Conservation (phyloP, 441 rosid species). For the Syzygium malaccense region DNA sequence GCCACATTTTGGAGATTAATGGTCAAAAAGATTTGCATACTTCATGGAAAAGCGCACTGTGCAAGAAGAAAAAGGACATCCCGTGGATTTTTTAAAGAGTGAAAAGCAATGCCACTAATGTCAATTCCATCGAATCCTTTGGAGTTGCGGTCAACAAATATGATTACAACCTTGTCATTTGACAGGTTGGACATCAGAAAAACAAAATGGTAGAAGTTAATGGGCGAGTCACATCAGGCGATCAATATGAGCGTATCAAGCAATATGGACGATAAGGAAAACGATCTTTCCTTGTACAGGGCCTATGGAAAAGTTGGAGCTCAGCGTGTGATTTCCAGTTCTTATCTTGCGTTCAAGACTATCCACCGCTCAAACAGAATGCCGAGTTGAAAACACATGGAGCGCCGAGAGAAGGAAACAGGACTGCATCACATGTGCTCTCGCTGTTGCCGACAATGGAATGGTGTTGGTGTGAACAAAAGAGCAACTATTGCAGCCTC, state of each 20-base stretch:
- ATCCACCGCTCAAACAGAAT: not conserved
- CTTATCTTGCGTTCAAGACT: not conserved
- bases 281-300: not conserved
- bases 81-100: not conserved
- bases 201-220: not conserved
- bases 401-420: not conserved
- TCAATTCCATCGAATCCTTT: slow-evolving; percentile 10
- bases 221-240: not conserved
- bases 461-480: not conserved
- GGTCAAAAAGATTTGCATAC: slow-evolving; percentile 38
- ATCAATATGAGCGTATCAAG: not conserved
- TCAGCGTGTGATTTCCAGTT: not conserved
- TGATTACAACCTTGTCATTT: slow-evolving; percentile 28
- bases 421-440: not conserved
- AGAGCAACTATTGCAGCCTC: not conserved
- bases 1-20: slow-evolving; percentile 16
- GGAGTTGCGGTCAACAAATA: slow-evolving; percentile 33
- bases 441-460: not conserved
- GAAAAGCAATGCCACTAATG: not conserved
- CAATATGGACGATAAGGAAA: not conserved
- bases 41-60: slow-evolving; percentile 16
- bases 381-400: not conserved
- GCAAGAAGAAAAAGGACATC: slow-evolving; percentile 7
- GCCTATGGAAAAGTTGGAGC: not conserved
- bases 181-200: slow-evolving; percentile 19